A percentile compares a stretch with the other conserved stretches of the same genome.
Evolutionary conservation across 1,139 yeast species (phyloP).

Genomic region (Entelexis paramagnoliae): DNA sequence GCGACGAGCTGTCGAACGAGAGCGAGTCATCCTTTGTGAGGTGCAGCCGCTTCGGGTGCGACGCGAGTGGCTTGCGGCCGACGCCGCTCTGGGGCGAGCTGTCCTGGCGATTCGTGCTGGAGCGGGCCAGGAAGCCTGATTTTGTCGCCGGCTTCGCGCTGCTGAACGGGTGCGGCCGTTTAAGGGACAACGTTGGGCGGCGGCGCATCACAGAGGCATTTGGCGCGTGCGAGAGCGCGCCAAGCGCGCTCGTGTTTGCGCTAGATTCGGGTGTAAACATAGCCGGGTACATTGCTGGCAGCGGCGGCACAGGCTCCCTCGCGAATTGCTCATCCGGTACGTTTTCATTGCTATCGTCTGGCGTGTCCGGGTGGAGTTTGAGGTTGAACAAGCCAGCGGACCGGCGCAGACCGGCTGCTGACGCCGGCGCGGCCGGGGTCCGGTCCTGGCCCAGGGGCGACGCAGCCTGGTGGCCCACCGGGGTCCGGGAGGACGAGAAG

Average conservation of each 20-base stretch:
- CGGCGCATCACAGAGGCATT: not conserved
- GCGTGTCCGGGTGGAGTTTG: conserved; percentile 23
- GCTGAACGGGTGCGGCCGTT: conserved; percentile 25
- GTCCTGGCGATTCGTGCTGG: conserved; percentile 15
- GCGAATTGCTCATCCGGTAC: conserved; percentile 9
- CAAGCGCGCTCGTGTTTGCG: conserved; percentile 4
- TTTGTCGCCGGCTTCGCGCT: conserved; percentile 13
- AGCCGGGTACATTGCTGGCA: conserved; percentile 1
- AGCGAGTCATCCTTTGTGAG: conserved; percentile 3
- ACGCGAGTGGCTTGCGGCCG: not conserved
- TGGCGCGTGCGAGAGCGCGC: not conserved
- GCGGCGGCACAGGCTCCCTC: not conserved
- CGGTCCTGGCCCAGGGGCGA: not conserved
- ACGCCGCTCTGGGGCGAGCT: conserved; percentile 11
- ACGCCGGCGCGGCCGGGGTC: not conserved
- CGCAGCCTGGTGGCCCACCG: not conserved
- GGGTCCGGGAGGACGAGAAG: conserved; percentile 7
- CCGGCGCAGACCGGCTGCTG: conserved; percentile 27
- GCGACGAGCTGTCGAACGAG: not conserved
- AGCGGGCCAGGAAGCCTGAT: conserved; percentile 14
- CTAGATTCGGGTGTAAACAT: conserved; percentile 21
- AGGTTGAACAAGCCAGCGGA: conserved; percentile 36
- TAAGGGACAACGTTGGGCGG: conserved; percentile 16
- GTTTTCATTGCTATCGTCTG: conserved; percentile 27
- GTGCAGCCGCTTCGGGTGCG: conserved; percentile 13